Conservation (phyloP, 2,329 filamentous ascomycete genomes). For the Emergomyces pasteurianus region DNA sequence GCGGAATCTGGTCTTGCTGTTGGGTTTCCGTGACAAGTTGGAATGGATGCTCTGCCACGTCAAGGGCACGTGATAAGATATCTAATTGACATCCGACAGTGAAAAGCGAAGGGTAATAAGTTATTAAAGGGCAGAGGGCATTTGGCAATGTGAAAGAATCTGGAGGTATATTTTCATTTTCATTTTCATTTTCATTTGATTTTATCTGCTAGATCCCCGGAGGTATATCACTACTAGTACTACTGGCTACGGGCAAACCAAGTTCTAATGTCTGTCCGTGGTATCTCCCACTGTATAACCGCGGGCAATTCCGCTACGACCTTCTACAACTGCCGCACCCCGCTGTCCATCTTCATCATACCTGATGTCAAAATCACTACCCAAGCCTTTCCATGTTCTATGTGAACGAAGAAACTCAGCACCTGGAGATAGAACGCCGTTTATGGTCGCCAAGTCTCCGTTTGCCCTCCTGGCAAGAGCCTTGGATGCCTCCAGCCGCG, state of each 20-base stretch:
- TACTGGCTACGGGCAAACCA: neutral
- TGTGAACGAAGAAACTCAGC: slow-evolving; percentile 75
- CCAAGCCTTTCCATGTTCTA: slow-evolving; percentile 82
- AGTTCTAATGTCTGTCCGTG: slow-evolving; percentile 20
- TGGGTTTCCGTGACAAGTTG: neutral
- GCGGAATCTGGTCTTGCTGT: neutral
- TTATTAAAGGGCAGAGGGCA: no score
- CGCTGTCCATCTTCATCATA: slow-evolving; percentile 45
- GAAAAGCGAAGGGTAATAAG: no score
- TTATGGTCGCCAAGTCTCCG: slow-evolving; percentile 67
- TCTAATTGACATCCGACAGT: no score
- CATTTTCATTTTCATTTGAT: neutral
- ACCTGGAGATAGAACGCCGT: slow-evolving; percentile 78
- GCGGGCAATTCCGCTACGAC: slow-evolving; percentile 73
- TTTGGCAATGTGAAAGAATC: neutral
- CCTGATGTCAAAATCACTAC: slow-evolving; percentile 63
- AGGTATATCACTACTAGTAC: neutral
- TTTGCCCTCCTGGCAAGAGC: slow-evolving; percentile 53
- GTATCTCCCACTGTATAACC: slow-evolving; percentile 69
- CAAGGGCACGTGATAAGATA: neutral
- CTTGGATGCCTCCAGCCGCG: slow-evolving; percentile 22
- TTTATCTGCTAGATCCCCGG: neutral
- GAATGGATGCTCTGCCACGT: slow-evolving; percentile 1
- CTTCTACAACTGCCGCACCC: slow-evolving; percentile 55
- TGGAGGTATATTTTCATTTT: neutral